Evolutionary conservation across 1,284 basidiomycete species (phyloP), one percentile per base, ranked within the genome.

Genomic region (Cerioporus squamosus): DNA sequence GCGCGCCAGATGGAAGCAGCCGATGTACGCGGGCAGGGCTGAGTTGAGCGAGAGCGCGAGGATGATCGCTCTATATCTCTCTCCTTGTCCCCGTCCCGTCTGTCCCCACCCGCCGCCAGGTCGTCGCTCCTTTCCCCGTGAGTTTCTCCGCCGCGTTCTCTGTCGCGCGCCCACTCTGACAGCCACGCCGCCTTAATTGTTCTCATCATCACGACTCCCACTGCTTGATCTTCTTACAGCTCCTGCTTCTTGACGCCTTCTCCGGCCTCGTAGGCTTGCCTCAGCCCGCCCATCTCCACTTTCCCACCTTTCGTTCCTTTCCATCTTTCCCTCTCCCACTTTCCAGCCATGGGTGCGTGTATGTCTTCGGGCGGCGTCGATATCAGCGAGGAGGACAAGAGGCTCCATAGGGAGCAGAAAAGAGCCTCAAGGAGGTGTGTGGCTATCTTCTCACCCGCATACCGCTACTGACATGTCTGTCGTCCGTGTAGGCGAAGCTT

Each of bases 271-370:
- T 46, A 51, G 52, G 45, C 56, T 46, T 22, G 40, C 40, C 48
- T 50, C 49, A 36, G 43, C 42, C 46, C 38, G 24, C 52, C 54
- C 53, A 40, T 52, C 55, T 49, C 40, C 31, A 26, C 39, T 17
- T 46, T 48, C 53, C 53, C 31, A 40, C 55, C 60, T 40, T 17
- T 56, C 53, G 40, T 58, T 48, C 51, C 20, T 47, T 59, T 57
- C 59, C 50, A 50, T 40, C 56, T 39, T 22, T 46, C 53, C 40
- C 29, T 44, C 52, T 45, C 49, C 40, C 47, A 12, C 50, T 45
- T 45, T 44, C 58, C 51, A 58, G 53, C 62, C 59, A 94, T 94
- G 92, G 93, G 92, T 65, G 81, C 83, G 42, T 94, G 92, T 71
- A 75, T 92, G 66, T 94, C 91, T 24, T 77, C 85, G 10, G 76